Base-by-base conservation (phyloP, 139 green algal species). In the Chlamydomonas sp. region DNA sequence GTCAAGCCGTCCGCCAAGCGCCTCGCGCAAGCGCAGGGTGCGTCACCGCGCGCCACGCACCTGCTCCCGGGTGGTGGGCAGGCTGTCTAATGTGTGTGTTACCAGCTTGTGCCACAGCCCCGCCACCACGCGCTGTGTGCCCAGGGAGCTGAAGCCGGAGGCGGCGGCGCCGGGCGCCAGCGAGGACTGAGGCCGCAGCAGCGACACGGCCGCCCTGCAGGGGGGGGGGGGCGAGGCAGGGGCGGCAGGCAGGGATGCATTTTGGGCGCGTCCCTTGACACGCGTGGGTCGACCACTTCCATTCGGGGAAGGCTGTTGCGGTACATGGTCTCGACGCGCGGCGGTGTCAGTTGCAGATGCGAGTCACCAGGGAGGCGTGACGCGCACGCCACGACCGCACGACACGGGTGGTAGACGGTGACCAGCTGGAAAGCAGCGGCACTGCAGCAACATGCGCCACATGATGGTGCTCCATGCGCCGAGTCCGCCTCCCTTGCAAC, bases 71-170 rank as follows among this genome's bases (percentile, higher is more conserved):
- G 61, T 74, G 61, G 83, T 87, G 12, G 83, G 83, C 73, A 87
- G 63, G 12, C 62, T 60, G 31, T 80, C 83, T 4, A 49, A 7
- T 62, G 17, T n/a, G 71, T 87, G 83, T 31, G 73, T 72, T 49
- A 87, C 71, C 7, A 87, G 83, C 62, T 87, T 87, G 83, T 87
- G 83, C 73, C 73, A 80, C 31, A 87, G 71, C 59, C 83, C 83
- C 2, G n/a, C 83, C 2, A 87, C 58, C n/a, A 87, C 80, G 62
- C 83, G 83, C 31, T 87, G 83, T 61, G 73, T 87, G 73, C 73
- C 83, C 73, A 73, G 83, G n/a, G 83, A 76, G 83, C 14, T 81
- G 83, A 61, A 72, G 82, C 8, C 31, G 68, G n/a, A 71, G 59
- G 59, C 4, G 14, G 14, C 16, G 59, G 76, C 15, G 16, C 82